phyloP scores from a whole-genome alignment of 1,284 basidiomycete species.

The Ganoderma lucidum region DNA sequence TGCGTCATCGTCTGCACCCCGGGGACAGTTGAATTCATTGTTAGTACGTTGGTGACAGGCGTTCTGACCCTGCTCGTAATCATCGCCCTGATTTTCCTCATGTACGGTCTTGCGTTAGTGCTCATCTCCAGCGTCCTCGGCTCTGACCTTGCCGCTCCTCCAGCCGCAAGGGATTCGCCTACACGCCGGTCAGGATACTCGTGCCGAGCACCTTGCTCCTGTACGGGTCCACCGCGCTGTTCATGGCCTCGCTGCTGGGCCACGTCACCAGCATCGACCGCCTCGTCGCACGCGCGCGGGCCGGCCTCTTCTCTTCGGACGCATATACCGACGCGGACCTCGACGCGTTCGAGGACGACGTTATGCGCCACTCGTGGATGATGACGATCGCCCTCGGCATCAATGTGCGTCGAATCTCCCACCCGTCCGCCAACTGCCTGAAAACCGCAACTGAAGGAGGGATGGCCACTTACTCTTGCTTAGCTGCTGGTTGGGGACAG shows the following conservation, averaged over 20 bases:
- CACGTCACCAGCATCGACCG: background rate
- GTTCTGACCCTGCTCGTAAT: background rate
- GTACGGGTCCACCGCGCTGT: background rate
- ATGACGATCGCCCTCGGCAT: background rate
- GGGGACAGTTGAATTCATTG: background rate
- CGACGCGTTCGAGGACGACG: background rate
- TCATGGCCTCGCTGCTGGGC: background rate
- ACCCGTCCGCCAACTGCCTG: too few relatives aligned
- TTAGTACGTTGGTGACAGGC: background rate
- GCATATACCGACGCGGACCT: background rate
- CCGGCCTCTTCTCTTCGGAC: background rate
- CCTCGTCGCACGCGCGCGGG: background rate
- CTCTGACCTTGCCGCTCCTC: background rate
- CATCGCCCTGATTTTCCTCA: background rate
- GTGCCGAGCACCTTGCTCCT: background rate
- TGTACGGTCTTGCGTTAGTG: background rate
- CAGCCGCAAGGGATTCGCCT: background rate
- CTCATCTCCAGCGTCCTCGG: background rate
- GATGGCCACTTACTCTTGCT: background rate
- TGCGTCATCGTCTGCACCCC: background rate
- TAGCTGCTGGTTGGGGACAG: background rate
- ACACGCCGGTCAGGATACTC: background rate
- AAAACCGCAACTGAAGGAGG: background rate
- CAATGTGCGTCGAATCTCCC: background rate
- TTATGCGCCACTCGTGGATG: conserved; percentile 2